These are phyloP conservation scores for Rosa persica DNA, from an alignment of 306 rosid genomes.

Conservation along the genomic window DNA sequence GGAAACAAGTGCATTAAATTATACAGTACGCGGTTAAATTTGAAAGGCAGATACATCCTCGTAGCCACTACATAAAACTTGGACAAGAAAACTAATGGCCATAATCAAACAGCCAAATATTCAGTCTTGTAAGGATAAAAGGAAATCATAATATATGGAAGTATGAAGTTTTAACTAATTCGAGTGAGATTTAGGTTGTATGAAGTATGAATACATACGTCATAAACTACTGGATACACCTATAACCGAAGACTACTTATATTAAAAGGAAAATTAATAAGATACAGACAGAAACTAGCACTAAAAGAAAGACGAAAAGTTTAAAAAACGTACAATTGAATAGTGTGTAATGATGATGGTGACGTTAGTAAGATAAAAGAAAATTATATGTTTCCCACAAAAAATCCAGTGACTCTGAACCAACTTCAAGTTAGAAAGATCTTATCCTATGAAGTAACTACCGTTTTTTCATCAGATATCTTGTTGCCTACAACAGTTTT, in stretches of 20 bases:
- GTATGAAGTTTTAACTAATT: not conserved
- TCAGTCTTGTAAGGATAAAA: not conserved
- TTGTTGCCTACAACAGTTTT: constrained; percentile 50
- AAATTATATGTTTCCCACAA: not conserved
- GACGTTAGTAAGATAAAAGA: constrained; percentile 4
- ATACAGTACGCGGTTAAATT: not conserved
- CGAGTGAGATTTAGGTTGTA: not conserved
- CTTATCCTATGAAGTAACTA: constrained; percentile 34
- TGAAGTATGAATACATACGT: not conserved
- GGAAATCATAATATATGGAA: not conserved
- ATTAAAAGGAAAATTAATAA: not conserved
- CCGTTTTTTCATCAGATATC: constrained; percentile 61
- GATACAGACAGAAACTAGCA: not conserved
- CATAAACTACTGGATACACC: not conserved
- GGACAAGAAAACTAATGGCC: not conserved
- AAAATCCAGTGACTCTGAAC: constrained; percentile 1
- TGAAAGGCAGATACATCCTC: not conserved
- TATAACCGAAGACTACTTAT: not conserved
- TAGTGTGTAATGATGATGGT: not conserved
- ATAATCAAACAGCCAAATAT: too few relatives aligned
- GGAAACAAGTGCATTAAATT: not conserved
- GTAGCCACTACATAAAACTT: not conserved
- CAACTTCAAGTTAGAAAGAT: constrained; percentile 5
- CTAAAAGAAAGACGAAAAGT: not conserved
- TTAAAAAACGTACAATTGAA: not conserved